These are phyloP conservation scores for Geotrichum candidum DNA, from an alignment of 1,139 yeast genomes.

Conservation along the genomic window DNA sequence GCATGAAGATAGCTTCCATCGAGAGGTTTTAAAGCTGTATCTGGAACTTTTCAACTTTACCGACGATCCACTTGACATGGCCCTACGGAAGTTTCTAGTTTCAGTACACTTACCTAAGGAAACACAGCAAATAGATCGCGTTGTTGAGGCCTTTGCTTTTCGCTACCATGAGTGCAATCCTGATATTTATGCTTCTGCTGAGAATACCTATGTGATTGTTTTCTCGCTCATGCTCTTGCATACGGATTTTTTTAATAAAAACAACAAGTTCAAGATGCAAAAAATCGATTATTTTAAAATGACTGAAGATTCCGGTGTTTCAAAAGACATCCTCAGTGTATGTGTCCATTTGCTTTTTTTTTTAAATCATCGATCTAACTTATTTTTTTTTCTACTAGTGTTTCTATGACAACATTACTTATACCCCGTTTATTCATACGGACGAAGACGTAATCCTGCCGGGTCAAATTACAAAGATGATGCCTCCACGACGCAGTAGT, in stretches of 20 bases:
- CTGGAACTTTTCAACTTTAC: slow-evolving; percentile 42
- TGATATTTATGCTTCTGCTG: slow-evolving; percentile 38
- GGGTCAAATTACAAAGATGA: slow-evolving; percentile 12
- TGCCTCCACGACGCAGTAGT: slow-evolving; percentile 24
- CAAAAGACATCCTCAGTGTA: slow-evolving; percentile 38
- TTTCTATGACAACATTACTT: slow-evolving; percentile 57
- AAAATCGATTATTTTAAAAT: slow-evolving; percentile 51
- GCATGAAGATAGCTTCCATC: slow-evolving; percentile 36
- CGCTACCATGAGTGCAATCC: slow-evolving; percentile 43
- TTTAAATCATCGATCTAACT: slow-evolving; percentile 30
- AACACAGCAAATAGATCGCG: slow-evolving; percentile 65
- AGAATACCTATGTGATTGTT: slow-evolving; percentile 49
- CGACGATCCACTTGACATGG: slow-evolving; percentile 56
- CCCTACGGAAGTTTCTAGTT: slow-evolving; percentile 53
- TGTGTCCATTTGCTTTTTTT: slow-evolving; percentile 26
- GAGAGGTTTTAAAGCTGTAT: slow-evolving; percentile 38
- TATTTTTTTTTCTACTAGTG: slow-evolving; percentile 35
- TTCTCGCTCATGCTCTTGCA: slow-evolving; percentile 62
- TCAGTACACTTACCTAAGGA: slow-evolving; percentile 56
- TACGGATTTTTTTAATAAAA: slow-evolving; percentile 61
- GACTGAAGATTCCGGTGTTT: slow-evolving; percentile 37
- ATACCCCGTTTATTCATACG: slow-evolving; percentile 46
- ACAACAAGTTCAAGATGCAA: slow-evolving; percentile 58
- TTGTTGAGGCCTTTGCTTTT: slow-evolving; percentile 49
- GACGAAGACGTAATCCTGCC: slow-evolving; percentile 31